phyloP scores from a whole-genome alignment of 495 filamentous ascomycete species.

The Elaphomyces granulatus region DNA sequence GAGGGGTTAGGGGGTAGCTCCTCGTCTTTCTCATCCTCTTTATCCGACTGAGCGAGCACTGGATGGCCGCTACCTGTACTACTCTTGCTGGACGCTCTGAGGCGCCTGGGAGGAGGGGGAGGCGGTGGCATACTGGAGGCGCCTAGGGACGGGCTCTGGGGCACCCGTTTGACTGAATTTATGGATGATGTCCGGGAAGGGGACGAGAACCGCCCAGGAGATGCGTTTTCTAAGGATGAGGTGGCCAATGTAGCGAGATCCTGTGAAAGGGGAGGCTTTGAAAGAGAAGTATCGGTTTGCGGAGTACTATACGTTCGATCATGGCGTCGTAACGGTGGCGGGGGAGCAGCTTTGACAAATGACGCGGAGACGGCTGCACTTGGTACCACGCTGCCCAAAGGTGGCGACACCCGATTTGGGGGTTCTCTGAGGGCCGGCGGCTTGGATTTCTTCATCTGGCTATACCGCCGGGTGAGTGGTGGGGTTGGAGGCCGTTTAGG shows the following conservation, averaged over 20 bases:
- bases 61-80: slow-evolving; percentile 22
- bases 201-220: slow-evolving; percentile 2
- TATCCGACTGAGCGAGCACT: slow-evolving; percentile 10
- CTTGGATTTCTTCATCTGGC: slow-evolving; percentile 31
- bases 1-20: slow-evolving; percentile 16
- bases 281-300: background rate
- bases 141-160: slow-evolving; percentile 3
- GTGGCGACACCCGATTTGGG: slow-evolving; percentile 18
- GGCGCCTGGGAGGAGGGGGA: slow-evolving; percentile 46
- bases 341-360: slow-evolving; percentile 13
- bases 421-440: slow-evolving; percentile 24
- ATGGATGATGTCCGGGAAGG: slow-evolving; percentile 19
- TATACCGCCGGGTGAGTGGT: slow-evolving; percentile 33
- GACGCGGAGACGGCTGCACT: slow-evolving; percentile 22
- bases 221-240: slow-evolving; percentile 6
- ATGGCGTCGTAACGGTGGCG: slow-evolving; percentile 9
- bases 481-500: slow-evolving; percentile 37
- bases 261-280: slow-evolving; percentile 2
- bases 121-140: slow-evolving; percentile 32
- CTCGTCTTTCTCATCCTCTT: slow-evolving; percentile 8
- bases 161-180: slow-evolving; percentile 11
- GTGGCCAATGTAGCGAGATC: slow-evolving; percentile 1
- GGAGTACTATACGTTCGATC: slow-evolving; percentile 2
- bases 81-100: slow-evolving; percentile 39
- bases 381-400: slow-evolving; percentile 13